Evolutionary conservation across 2,329 filamentous ascomycete genomes (phyloP), one percentile per base, ranked within the genome.

Genomic region (Endocalyx cinctus): DNA sequence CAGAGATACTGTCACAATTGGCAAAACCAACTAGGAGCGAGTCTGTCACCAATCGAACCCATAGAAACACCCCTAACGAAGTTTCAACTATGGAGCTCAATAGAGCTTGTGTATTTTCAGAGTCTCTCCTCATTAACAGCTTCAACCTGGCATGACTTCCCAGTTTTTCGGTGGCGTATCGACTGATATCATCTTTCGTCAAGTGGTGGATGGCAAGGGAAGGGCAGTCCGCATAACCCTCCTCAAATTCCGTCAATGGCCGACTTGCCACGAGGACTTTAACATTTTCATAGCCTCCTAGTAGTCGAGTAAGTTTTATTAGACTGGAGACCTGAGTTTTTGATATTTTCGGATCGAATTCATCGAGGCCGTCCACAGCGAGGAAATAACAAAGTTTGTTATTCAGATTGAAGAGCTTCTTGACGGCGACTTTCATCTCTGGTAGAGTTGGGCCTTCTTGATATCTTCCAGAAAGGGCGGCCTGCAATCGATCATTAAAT

Each of bases 291-390:
- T 25, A 41, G 4, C 18, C 10, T 6, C 20, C 11, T 6, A 50
- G 19, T 1, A 29, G 34, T 20, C 29, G 15, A 4, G 37, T 44
- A 5, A 48, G 22, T 6, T 31, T 31, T 6, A 50, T 38, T 8
- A 51, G 35, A 17, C 38, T 43, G 10, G 22, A 14, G 15, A 45
- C 33, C 12, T 29, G 25, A 5, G 37, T 47, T 6, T 13, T 15
- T 1, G 47, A 49, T n/a, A 44, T 33, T 13, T 27, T 18, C 2
- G 43, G 41, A 16, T 51, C 46, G 14, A 51, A 50, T 17, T 51
- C 46, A 14, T 51, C 48, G 4, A 51, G 38, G 2, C 48, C 48
- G 19, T 51, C 48, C 5, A 51, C 32, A 7, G 40, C 29, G 14
- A 49, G 7, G 25, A 50, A 50, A 33, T 49, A 48, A 15, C 30